Conservation (phyloP, 2,329 filamentous ascomycete species). For the Cytospora schulzeri region DNA sequence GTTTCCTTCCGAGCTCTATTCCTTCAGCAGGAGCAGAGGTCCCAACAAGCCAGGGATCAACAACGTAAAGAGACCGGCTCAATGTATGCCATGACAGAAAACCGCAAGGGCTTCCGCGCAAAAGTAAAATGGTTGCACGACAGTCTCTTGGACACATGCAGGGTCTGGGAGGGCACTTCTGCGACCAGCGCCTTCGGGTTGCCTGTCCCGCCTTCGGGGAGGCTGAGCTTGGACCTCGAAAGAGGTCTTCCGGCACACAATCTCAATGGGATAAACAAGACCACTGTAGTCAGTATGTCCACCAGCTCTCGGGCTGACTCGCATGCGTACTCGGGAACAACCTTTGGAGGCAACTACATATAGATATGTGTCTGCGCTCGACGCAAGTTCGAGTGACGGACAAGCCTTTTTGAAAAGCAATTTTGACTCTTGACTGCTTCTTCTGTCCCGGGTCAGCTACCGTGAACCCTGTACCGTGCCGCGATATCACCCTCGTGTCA, state of each 20-base stretch:
- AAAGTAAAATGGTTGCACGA: not conserved
- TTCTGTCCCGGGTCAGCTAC: not conserved
- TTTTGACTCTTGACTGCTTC: not conserved
- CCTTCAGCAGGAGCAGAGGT: constrained; percentile 21
- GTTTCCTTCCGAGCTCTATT: constrained; percentile 31
- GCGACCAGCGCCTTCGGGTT: not conserved
- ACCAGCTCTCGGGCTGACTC: not conserved
- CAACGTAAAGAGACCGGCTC: not conserved
- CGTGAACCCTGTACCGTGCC: too few species aligned
- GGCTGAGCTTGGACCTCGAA: not conserved
- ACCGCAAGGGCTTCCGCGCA: not conserved
- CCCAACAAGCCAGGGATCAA: not conserved
- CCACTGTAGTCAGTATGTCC: not conserved
- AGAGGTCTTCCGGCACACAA: not conserved
- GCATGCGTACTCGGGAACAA: not conserved
- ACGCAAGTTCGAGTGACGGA: not conserved
- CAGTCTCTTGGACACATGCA: constrained; percentile 1
- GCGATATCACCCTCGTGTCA: not conserved
- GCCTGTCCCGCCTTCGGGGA: not conserved
- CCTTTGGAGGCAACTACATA: not conserved
- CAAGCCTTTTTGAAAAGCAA: too few species aligned
- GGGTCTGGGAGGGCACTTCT: not conserved
- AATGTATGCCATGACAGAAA: not conserved
- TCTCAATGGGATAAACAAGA: not conserved
- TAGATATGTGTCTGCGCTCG: not conserved